Base-by-base conservation (phyloP, 176 grass and related monocot species). In the Rhynchospora tenuis region DNA sequence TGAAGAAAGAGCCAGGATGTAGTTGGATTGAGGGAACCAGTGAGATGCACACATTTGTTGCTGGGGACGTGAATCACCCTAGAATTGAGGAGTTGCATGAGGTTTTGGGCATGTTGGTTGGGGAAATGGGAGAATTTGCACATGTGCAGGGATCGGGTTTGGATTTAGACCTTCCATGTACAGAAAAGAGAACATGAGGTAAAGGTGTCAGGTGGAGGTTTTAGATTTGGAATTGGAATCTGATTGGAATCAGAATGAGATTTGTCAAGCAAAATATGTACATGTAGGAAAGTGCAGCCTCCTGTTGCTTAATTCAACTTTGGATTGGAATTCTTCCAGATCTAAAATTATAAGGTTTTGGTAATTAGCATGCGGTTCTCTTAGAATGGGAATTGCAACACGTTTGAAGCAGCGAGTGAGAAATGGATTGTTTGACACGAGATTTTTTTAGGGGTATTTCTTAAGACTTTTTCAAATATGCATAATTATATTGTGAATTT, bases 1-100 rank as follows among this genome's bases (percentile, higher is more conserved):
- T 94, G 78, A 94, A 92, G 67, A 94, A 94, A 84, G 94, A 94
- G 84, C 90, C 90, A 55, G 94, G 94, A 29, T 94, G 92, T 88
- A 97, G 92, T 86, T 97, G 94, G 94, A 92, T 94, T 80, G 92
- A 94, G 66, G 90, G 90, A 83, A 85, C 84, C 81, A 89, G 64
- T 8, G 88, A 92, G 86, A 90, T 88, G 90, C 92, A 94, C 54
- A 81, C 85, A 86, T 97, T 94, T 81, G 85, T 97, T 86, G 85
- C 89, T 69, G 90, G 88, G 17, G 89, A 94, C 62, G 94, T 85
- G 23, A 86, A 86, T 86, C 94, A 92, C 61, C 88, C 65, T 1
- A 92, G 85, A 86, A 90, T 77, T 5, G 59, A 4, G 33, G 90
- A 94, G 87, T 50, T 92, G 48, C 90, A 97, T 88, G 80, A 88